A percentile compares a stretch with the other conserved stretches of the same genome.
phyloP scores from a whole-genome alignment of 1,139 yeast genomes.

The Debaryomycetaceae sp. region DNA sequence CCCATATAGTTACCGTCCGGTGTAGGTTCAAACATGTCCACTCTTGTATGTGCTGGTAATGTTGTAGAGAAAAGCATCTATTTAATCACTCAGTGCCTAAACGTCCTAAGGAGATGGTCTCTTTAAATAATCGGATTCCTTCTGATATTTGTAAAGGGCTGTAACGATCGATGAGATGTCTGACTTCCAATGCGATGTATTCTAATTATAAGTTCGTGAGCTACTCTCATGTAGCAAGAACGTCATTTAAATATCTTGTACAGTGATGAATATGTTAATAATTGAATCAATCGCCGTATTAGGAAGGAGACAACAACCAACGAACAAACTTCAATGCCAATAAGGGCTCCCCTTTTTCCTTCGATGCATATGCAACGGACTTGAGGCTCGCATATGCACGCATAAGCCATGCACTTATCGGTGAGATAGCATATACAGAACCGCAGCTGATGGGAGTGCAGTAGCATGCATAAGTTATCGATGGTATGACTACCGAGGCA shows the following conservation, averaged over 20 bases:
- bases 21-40: background rate
- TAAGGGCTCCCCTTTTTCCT: background rate
- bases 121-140: no score
- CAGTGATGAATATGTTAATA: background rate
- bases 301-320: background rate
- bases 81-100: no score
- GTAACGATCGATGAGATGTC: background rate
- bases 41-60: background rate
- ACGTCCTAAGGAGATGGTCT: no score
- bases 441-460: background rate
- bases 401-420: background rate
- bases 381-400: background rate
- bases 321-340: background rate
- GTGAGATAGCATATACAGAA: background rate
- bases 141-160: background rate
- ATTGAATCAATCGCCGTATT: background rate
- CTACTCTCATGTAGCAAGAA: background rate
- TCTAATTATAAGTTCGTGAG: background rate
- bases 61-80: background rate
- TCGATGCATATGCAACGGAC: background rate
- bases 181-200: background rate
- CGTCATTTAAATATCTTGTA: background rate
- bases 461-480: background rate
- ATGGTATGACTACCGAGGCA: background rate
- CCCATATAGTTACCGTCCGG: background rate